A percentile compares a stretch with the other conserved stretches of the same genome.
phyloP scores from a whole-genome alignment of 169 alveolate genomes.

The Plasmodium berghei region DNA sequence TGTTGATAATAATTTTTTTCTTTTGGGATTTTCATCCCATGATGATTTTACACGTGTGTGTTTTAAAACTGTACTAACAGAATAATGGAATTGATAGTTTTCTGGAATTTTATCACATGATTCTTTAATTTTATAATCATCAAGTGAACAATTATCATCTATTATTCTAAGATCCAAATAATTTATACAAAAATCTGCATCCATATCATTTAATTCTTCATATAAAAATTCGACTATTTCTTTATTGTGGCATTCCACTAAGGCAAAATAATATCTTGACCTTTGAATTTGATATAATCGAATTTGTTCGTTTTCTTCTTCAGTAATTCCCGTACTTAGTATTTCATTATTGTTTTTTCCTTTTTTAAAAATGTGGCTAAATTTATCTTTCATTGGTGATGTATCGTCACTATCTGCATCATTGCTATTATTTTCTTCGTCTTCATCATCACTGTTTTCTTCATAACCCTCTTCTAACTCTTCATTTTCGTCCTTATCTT shows the following conservation, averaged over 20 bases:
- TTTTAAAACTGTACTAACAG: slow-evolving; percentile 91
- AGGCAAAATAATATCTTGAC: slow-evolving; percentile 95
- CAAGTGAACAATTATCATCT: slow-evolving; percentile 93
- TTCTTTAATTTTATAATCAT: slow-evolving; percentile 92
- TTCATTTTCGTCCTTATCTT: neutral
- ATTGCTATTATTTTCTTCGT: slow-evolving; percentile 1
- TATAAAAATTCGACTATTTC: slow-evolving; percentile 93
- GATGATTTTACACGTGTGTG: slow-evolving; percentile 95
- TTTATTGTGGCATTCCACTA: slow-evolving; percentile 92
- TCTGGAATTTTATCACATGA: slow-evolving; percentile 91
- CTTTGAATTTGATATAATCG: slow-evolving; percentile 89
- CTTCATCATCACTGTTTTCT: slow-evolving; percentile 25
- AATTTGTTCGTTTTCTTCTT: slow-evolving; percentile 78
- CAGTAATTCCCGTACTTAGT: slow-evolving; percentile 76
- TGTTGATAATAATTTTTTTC: slow-evolving; percentile 89
- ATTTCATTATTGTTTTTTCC: slow-evolving; percentile 53
- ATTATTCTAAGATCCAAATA: slow-evolving; percentile 95
- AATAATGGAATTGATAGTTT: slow-evolving; percentile 91
- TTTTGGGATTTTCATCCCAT: slow-evolving; percentile 96
- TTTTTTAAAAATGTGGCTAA: neutral
- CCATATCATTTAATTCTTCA: slow-evolving; percentile 96
- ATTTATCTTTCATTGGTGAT: neutral
- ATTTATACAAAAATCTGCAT: slow-evolving; percentile 94
- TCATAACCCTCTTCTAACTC: neutral
- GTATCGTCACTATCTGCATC: neutral